Evolutionary conservation across 1,284 basidiomycete genomes (phyloP).

Genomic region (Cutaneotrichosporon sp.): DNA sequence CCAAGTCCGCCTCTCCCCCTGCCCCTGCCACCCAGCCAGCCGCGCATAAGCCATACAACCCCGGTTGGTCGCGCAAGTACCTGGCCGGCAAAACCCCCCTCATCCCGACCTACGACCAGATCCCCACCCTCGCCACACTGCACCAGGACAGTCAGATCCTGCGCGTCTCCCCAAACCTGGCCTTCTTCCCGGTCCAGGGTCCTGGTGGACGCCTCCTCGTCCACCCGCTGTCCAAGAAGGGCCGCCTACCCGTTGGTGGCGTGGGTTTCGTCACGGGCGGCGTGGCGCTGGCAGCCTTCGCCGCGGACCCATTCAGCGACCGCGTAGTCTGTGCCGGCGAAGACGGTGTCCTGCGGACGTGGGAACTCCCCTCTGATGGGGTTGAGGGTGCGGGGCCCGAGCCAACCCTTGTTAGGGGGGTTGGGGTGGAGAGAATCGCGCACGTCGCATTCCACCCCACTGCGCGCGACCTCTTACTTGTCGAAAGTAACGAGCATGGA

Average conservation of each 20-base stretch:
- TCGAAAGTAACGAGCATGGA: constrained; percentile 52
- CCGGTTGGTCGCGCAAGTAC: constrained; percentile 54
- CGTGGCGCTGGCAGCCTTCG: constrained; percentile 52
- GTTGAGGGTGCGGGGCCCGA: constrained; percentile 42
- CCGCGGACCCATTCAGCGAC: constrained; percentile 43
- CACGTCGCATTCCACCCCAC: constrained; percentile 53
- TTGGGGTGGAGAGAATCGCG: constrained; percentile 50
- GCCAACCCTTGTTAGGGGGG: constrained; percentile 36
- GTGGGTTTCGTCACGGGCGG: constrained; percentile 49
- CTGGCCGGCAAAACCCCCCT: constrained; percentile 53
- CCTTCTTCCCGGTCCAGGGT: constrained; percentile 55
- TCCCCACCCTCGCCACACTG: constrained; percentile 51
- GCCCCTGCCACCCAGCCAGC: background rate
- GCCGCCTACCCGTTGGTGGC: constrained; percentile 48
- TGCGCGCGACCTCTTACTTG: constrained; percentile 49
- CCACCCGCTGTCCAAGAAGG: constrained; percentile 50
- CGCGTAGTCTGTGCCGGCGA: constrained; percentile 53
- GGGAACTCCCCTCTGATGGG: constrained; percentile 41
- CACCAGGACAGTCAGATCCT: constrained; percentile 52
- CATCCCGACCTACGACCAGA: constrained; percentile 54
- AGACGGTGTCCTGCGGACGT: constrained; percentile 52
- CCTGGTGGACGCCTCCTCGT: constrained; percentile 54
- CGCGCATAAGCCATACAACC: constrained; percentile 35
- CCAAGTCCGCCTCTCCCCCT: background rate
- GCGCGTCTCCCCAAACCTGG: constrained; percentile 39